Evolutionary conservation across 2,329 filamentous ascomycete species (phyloP).

Genomic region (Neofusicoccum cordaticola): DNA sequence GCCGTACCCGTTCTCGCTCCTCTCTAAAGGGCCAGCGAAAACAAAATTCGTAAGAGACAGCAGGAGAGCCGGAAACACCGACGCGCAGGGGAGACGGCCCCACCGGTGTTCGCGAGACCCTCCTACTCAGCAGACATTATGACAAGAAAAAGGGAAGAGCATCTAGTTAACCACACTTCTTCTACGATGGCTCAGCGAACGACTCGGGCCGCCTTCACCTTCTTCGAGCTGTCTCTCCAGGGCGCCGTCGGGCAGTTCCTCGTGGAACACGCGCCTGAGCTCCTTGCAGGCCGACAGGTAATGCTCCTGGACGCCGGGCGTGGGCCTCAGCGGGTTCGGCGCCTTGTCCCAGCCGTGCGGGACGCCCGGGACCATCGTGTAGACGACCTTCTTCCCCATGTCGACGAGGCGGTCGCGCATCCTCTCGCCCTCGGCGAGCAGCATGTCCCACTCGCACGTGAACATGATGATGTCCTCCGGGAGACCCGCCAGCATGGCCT

Average conservation of each 20-base stretch:
- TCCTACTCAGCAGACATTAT: not conserved
- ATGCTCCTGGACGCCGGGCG: constrained; percentile 51
- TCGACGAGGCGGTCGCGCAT: constrained; percentile 59
- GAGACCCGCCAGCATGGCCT: constrained; percentile 52
- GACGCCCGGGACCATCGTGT: constrained; percentile 58
- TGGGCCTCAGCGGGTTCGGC: constrained; percentile 57
- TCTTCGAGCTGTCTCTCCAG: not conserved
- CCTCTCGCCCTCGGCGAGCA: constrained; percentile 59
- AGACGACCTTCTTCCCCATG: constrained; percentile 56
- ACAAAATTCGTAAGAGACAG: not conserved
- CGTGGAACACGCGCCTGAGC: constrained; percentile 28
- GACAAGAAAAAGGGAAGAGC: not conserved
- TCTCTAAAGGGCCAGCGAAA: no score
- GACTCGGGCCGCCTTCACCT: not conserved
- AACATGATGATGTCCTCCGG: constrained; percentile 61
- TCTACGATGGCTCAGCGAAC: not conserved
- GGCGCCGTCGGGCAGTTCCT: not conserved
- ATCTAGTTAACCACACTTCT: constrained; percentile 10
- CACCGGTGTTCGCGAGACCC: not conserved
- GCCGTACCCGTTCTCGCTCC: not conserved
- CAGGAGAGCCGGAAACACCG: not conserved
- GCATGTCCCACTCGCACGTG: constrained; percentile 66
- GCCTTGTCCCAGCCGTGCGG: constrained; percentile 67
- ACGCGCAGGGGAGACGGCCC: not conserved
- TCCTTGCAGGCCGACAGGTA: constrained; percentile 55